Evolutionary conservation across 352 stramenopile genomes (phyloP), one percentile per base, ranked within the genome.

Genomic region (Nothophytophthora sp.): DNA sequence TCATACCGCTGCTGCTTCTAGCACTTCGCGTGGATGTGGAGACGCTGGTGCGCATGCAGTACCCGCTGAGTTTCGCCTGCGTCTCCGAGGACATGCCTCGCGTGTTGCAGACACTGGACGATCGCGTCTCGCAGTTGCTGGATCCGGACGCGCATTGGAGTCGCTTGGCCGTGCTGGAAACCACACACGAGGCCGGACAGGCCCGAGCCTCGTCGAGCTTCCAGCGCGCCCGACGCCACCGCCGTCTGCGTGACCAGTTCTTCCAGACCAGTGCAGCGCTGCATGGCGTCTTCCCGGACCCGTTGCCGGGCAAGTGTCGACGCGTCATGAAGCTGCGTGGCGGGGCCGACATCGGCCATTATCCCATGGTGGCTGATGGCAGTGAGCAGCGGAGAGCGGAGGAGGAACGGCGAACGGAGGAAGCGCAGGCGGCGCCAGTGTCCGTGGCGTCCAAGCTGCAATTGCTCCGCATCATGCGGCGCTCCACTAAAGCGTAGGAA

Each of bases 241-340:
- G 46, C 7, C 59, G 55, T 0, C 59, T 90, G 16, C 73, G 72
- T 19, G 73, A 87, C 32, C 65, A 90, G 43, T 90, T 70, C 50
- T 90, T 62, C 38, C 63, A 81, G 59, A 87, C 76, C 2, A 87
- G 73, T 30, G 71, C 79, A n/a, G 53, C 60, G 5, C 53, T 90
- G 16, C 72, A 85, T 33, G 67, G 64, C 11, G 60, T 87, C 7
- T 81, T 90, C 46, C 75, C 78, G 4, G 58, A 76, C 12, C 78
- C 76, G 8, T 33, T 66, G 5, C 45, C 73, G 0, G 76, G 78
- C 5, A 81, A 72, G 33, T 80, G 65, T 50, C 70, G 73, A 1
- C 73, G 75, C 32, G 76, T 90, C 59, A 61, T 87, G 48, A 64
- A 67, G 34, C 59, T 77, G 24, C 63, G 72, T 19, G 76, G 78